These are phyloP conservation scores for Niveomyces coronatus DNA, from an alignment of 2,329 filamentous ascomycete species.

Conservation along the genomic window DNA sequence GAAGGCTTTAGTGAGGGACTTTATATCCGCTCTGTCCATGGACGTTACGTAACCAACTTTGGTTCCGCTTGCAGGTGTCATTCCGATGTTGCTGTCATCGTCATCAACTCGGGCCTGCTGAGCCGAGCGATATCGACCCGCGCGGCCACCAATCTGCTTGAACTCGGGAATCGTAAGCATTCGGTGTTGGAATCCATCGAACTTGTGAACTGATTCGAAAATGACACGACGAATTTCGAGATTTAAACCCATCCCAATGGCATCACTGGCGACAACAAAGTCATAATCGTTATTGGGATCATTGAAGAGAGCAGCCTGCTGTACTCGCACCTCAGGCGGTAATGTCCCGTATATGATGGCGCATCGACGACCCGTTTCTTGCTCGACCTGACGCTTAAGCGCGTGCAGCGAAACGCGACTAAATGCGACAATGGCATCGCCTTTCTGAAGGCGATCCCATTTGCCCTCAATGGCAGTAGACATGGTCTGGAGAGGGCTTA, in stretches of 20 bases:
- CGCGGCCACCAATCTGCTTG: conserved; percentile 91
- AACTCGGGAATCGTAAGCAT: conserved; percentile 64
- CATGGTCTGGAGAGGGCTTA: conserved; percentile 67
- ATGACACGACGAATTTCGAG: conserved; percentile 84
- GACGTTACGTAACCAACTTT: conserved; percentile 68
- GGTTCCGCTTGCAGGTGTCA: conserved; percentile 8
- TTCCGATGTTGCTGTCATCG: background rate
- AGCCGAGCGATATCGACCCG: conserved; percentile 74
- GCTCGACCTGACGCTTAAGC: conserved; percentile 69
- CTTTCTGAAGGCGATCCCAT: conserved; percentile 63
- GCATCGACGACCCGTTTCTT: conserved; percentile 63
- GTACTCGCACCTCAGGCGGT: conserved; percentile 83
- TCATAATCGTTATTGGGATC: conserved; percentile 94
- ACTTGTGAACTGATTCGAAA: conserved; percentile 71
- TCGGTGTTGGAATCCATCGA: conserved; percentile 47
- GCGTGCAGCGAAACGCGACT: conserved; percentile 72
- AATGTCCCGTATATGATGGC: conserved; percentile 89
- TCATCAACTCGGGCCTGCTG: conserved; percentile 33
- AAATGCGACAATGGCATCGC: conserved; percentile 84
- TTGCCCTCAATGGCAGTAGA: conserved; percentile 50
- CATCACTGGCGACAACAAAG: conserved; percentile 85
- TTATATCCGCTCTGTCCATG: conserved; percentile 60
- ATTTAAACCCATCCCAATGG: conserved; percentile 96
- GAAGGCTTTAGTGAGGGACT: conserved; percentile 53
- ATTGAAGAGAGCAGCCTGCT: conserved; percentile 90